These are phyloP conservation scores for Asterophora lycoperdoides DNA, from an alignment of 768 basidiomycete genomes.

Conservation along the genomic window DNA sequence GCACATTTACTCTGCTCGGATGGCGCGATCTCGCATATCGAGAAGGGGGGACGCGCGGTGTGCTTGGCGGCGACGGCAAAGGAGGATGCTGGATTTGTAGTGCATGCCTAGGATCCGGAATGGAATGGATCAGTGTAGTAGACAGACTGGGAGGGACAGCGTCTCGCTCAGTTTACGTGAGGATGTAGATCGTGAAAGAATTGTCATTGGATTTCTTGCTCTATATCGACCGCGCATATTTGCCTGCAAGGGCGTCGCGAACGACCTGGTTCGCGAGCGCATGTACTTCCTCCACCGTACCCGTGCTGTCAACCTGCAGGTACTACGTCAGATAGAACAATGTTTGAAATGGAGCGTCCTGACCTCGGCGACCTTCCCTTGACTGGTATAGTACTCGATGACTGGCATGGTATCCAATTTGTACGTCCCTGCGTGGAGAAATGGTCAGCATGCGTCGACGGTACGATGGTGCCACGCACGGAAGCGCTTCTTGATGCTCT, in stretches of 20 bases:
- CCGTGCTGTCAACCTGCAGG: constrained; percentile 62
- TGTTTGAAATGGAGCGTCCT: constrained; percentile 15
- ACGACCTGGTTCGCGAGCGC: constrained; percentile 48
- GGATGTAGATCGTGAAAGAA: no score
- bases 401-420: constrained; percentile 89
- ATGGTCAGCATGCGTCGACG: background rate
- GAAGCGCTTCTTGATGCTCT: constrained; percentile 97
- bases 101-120: constrained; percentile 39
- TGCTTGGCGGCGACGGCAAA: constrained; percentile 39
- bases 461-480: constrained; percentile 40
- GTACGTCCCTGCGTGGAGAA: constrained; percentile 61
- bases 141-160: background rate
- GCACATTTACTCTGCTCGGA: constrained; percentile 80
- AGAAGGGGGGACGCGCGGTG: constrained; percentile 51
- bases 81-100: constrained; percentile 35
- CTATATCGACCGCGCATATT: constrained; percentile 12
- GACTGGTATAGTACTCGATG: constrained; percentile 69
- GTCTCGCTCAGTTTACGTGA: background rate
- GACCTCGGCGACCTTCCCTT: constrained; percentile 78
- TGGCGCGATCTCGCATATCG: constrained; percentile 65
- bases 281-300: constrained; percentile 22
- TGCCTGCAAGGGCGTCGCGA: constrained; percentile 14
- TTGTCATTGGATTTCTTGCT: no score
- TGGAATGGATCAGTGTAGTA: background rate
- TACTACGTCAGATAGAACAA: background rate